These are phyloP conservation scores for Anacardium occidentale DNA, from an alignment of 345 rosid genomes.

Conservation along the genomic window DNA sequence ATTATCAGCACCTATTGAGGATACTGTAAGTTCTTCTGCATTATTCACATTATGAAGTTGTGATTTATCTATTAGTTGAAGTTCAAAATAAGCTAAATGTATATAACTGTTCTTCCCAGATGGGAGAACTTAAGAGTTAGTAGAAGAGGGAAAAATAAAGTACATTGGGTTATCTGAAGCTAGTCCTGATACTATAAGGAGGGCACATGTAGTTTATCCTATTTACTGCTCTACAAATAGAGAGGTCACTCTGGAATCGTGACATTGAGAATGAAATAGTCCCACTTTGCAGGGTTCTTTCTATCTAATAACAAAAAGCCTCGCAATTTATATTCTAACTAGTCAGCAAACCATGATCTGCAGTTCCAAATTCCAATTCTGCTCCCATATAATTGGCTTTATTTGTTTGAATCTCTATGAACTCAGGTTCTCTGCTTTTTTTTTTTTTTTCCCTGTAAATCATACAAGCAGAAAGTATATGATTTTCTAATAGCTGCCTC, in stretches of 20 bases:
- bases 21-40: constrained; percentile 23
- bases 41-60: background rate
- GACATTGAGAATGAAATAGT: constrained; percentile 22
- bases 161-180: constrained; percentile 28
- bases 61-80: no score
- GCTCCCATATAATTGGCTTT: background rate
- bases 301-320: no score
- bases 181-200: constrained; percentile 23
- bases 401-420: background rate
- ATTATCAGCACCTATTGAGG: constrained; percentile 37
- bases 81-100: background rate
- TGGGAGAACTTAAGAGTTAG: constrained; percentile 25
- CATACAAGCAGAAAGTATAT: no score
- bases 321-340: no score
- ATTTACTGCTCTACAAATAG: constrained; percentile 23
- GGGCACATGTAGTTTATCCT: constrained; percentile 27
- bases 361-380: no score
- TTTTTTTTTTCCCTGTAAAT: no score
- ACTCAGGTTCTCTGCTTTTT: background rate
- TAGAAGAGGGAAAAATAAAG: constrained; percentile 22
- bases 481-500: no score
- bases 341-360: no score
- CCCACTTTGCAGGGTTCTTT: constrained; percentile 26
- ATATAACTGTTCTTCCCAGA: background rate
- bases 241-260: constrained; percentile 26